phyloP scores from a whole-genome alignment of 257 asterid genomes.

The Nicotiana attenuata region DNA sequence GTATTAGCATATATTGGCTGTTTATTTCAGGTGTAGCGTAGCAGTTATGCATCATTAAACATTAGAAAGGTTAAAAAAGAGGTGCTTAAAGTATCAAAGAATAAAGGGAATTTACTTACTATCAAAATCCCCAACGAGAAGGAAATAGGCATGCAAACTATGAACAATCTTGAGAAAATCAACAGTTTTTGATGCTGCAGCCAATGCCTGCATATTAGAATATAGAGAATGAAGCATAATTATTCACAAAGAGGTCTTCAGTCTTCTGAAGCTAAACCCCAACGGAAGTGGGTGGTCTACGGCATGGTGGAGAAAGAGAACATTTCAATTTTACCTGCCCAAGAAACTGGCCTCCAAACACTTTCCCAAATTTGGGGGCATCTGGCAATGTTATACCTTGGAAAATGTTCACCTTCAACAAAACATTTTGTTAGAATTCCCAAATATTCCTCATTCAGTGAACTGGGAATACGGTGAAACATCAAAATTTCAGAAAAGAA shows the following conservation, averaged over 20 bases:
- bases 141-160: slow-evolving; percentile 91
- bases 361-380: slow-evolving; percentile 85
- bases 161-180: slow-evolving; percentile 88
- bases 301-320: background rate
- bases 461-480: background rate
- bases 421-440: slow-evolving; percentile 11
- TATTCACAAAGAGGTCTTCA: slow-evolving; percentile 11
- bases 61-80: background rate
- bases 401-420: slow-evolving; percentile 65
- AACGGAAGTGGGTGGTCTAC: background rate
- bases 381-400: slow-evolving; percentile 89
- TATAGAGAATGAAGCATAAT: background rate
- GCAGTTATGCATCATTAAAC: background rate
- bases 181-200: slow-evolving; percentile 95
- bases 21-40: background rate
- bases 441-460: background rate
- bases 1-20: background rate
- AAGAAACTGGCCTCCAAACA: slow-evolving; percentile 95
- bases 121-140: slow-evolving; percentile 73
- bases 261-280: slow-evolving; percentile 4
- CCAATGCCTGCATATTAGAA: slow-evolving; percentile 75
- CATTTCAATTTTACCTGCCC: slow-evolving; percentile 68
- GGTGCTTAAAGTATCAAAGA: background rate
- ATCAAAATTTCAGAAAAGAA: background rate
- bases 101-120: slow-evolving; percentile 37